Percentiles rank a stretch among this genome's conserved stretches.
phyloP scores from a whole-genome alignment of 495 filamentous ascomycete species.

The Hyaloscypha hepaticicola region DNA sequence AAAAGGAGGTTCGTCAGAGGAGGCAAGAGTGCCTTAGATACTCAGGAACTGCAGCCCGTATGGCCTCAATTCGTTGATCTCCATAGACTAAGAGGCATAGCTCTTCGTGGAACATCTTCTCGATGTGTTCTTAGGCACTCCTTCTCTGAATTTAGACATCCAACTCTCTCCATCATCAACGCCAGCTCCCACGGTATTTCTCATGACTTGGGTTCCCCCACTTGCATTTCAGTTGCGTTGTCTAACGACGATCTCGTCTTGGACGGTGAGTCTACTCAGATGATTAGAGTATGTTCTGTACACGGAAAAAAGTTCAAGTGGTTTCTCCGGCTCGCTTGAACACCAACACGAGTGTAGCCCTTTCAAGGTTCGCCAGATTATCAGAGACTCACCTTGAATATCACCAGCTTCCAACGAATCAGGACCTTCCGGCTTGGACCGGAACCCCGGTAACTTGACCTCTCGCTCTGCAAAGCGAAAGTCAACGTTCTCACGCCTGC shows the following conservation, averaged over 20 bases:
- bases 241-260: not conserved
- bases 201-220: not conserved
- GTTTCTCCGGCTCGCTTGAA: too few relatives aligned
- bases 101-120: not conserved
- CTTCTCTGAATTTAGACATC: not conserved
- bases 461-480: conserved; percentile 45
- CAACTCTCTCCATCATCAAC: too few relatives aligned
- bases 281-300: not conserved
- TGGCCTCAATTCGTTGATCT: not conserved
- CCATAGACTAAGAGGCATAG: not conserved
- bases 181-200: not conserved
- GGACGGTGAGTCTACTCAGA: not conserved
- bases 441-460: not conserved
- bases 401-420: not conserved
- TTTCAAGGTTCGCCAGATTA: not conserved
- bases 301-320: too few relatives aligned
- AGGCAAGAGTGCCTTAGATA: not conserved
- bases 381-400: not conserved
- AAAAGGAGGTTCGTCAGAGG: not conserved
- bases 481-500: conserved; percentile 34
- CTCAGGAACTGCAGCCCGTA: not conserved
- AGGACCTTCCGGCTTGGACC: not conserved
- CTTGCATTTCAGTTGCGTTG: not conserved
- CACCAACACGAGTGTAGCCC: not conserved
- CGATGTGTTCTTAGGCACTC: not conserved